Evolutionary conservation across 2,329 filamentous ascomycete genomes (phyloP).

Genomic region (Penicillium janthinellum): DNA sequence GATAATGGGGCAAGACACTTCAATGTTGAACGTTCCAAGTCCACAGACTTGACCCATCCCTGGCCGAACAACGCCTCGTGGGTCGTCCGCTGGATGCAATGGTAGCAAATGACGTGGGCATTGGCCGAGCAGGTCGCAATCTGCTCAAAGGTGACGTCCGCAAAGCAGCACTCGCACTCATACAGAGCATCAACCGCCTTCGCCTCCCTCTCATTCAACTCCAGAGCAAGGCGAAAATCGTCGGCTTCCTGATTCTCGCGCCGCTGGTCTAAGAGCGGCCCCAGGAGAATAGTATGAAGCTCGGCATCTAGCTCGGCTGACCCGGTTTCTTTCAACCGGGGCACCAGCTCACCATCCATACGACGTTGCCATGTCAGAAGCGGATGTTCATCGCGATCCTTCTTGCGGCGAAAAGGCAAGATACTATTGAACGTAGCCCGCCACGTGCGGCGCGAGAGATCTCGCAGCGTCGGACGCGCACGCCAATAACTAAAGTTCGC

Average conservation of each 20-base stretch:
- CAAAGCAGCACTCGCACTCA: slow-evolving; percentile 53
- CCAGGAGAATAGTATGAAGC: slow-evolving; percentile 40
- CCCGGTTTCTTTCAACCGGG: slow-evolving; percentile 45
- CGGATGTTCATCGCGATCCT: slow-evolving; percentile 43
- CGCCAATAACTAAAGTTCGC: slow-evolving; percentile 50
- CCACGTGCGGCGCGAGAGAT: slow-evolving; percentile 49
- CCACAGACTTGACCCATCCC: slow-evolving; percentile 81
- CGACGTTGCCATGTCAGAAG: slow-evolving; percentile 43
- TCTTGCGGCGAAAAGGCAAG: slow-evolving; percentile 45
- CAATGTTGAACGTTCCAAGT: slow-evolving; percentile 71
- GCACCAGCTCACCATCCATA: slow-evolving; percentile 34
- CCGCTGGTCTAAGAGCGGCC: slow-evolving; percentile 39
- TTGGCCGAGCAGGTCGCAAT: slow-evolving; percentile 48
- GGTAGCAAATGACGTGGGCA: slow-evolving; percentile 57
- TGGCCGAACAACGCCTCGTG: slow-evolving; percentile 92
- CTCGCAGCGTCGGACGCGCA: slow-evolving; percentile 47
- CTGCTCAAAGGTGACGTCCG: slow-evolving; percentile 52
- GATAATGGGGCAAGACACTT: slow-evolving; percentile 77
- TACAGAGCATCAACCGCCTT: slow-evolving; percentile 45
- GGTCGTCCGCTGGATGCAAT: slow-evolving; percentile 78
- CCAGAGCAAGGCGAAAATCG: slow-evolving; percentile 44
- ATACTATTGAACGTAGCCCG: slow-evolving; percentile 47
- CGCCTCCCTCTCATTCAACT: slow-evolving; percentile 49
- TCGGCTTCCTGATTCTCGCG: slow-evolving; percentile 39
- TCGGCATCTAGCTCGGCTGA: slow-evolving; percentile 48